phyloP scores from a whole-genome alignment of 192 early-diverging fungal genomes.

The Coemansia nantahalensis region DNA sequence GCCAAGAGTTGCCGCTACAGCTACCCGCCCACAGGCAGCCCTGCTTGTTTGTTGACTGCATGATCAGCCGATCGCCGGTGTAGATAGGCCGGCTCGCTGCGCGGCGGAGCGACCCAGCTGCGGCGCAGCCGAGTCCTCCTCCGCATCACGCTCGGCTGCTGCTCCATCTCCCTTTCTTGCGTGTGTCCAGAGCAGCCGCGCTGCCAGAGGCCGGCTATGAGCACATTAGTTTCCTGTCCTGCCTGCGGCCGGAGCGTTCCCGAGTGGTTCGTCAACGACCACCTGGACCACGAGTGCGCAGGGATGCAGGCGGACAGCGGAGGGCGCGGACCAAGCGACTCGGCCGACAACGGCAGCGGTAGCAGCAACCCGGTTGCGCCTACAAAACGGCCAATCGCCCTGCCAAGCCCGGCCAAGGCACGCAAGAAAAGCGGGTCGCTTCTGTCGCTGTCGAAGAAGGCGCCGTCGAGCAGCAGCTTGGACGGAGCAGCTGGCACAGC shows the following conservation, averaged over 20 bases:
- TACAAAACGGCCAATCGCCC: conserved; percentile 6
- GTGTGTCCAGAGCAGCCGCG: no score
- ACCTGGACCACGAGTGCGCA: conserved; percentile 42
- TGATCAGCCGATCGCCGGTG: no score
- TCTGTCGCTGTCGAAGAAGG: no score
- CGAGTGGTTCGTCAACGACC: conserved; percentile 49
- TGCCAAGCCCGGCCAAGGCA: not conserved
- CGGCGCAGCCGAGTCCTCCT: no score
- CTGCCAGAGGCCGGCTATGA: not conserved
- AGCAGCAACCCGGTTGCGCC: not conserved
- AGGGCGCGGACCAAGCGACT: not conserved
- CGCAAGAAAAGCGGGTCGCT: no score
- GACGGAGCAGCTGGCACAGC: no score
- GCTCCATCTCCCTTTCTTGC: no score
- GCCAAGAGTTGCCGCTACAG: not conserved
- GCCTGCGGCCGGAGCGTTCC: conserved; percentile 38
- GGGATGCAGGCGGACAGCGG: conserved; percentile 5
- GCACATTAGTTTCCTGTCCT: conserved; percentile 39
- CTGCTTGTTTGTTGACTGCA: no score
- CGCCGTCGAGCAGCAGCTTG: not conserved
- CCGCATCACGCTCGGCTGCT: no score
- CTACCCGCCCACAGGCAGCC: no score
- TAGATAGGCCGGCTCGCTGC: no score
- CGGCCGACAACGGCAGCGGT: not conserved
- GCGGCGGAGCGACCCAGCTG: no score